These are phyloP conservation scores for Candida mattraensis DNA, from an alignment of 805 yeast genomes.

Conservation along the genomic window DNA sequence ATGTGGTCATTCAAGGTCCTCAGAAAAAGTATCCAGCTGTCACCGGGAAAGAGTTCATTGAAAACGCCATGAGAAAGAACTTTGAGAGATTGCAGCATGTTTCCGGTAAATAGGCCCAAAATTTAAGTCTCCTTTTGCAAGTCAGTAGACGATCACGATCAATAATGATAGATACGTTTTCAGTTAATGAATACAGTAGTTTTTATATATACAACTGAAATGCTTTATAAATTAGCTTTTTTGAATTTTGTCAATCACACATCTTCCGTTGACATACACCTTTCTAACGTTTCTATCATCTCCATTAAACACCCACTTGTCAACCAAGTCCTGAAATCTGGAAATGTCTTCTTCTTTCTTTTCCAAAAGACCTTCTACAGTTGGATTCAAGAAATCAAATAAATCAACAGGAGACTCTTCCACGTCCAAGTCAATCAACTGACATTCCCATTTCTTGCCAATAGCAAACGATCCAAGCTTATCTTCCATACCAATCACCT, in stretches of 20 bases:
- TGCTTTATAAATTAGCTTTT: too few relatives aligned
- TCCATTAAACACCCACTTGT: constrained; percentile 86
- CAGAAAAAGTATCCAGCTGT: constrained; percentile 27
- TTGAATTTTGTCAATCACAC: constrained; percentile 47
- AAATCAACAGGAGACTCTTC: constrained; percentile 61
- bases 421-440: constrained; percentile 59
- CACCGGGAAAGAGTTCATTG: constrained; percentile 35
- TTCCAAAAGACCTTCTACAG: constrained; percentile 6
- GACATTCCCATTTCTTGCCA: constrained; percentile 82
- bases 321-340: constrained; percentile 53
- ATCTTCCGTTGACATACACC: constrained; percentile 78
- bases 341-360: constrained; percentile 5
- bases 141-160: too few relatives aligned
- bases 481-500: constrained; percentile 55
- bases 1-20: constrained; percentile 33
- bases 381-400: constrained; percentile 64
- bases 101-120: not conserved
- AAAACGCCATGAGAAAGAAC: constrained; percentile 36
- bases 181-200: too few relatives aligned
- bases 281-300: constrained; percentile 79
- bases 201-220: too few relatives aligned
- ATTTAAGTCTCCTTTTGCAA: not conserved
- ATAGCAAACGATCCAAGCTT: constrained; percentile 64
- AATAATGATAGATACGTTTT: too few relatives aligned
- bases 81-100: constrained; percentile 19